Conservation (phyloP, 2,329 filamentous ascomycete species). For the Sarocladium brachiariae region DNA sequence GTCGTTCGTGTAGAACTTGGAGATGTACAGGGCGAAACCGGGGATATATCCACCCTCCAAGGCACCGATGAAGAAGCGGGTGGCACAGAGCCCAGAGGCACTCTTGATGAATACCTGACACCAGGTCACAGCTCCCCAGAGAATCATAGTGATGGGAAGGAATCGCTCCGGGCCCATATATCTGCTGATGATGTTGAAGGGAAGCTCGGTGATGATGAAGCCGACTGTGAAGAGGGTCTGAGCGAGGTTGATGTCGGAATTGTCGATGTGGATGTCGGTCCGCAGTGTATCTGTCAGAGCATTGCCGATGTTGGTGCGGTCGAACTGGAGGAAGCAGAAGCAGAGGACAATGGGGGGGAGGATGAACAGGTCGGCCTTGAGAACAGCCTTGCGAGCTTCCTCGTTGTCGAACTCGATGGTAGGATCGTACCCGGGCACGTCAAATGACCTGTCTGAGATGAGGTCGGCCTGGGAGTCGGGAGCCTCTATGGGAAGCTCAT, state of each 20-base stretch:
- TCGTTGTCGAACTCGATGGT: constrained; percentile 11
- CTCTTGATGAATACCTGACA: constrained; percentile 22
- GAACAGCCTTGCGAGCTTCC: constrained; percentile 14
- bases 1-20: constrained; percentile 22
- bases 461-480: constrained; percentile 4
- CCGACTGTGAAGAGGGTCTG: constrained; percentile 43
- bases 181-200: constrained; percentile 23
- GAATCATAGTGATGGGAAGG: constrained; percentile 22
- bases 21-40: constrained; percentile 24
- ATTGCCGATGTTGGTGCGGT: constrained; percentile 37
- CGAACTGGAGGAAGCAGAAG: constrained; percentile 27
- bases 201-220: constrained; percentile 37
- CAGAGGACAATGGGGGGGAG: constrained; percentile 24
- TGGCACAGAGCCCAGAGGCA: constrained; percentile 17
- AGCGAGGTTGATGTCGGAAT: constrained; percentile 44
- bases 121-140: constrained; percentile 24
- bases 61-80: constrained; percentile 22
- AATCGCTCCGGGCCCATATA: constrained; percentile 21
- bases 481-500: not conserved
- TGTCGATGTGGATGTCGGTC: constrained; percentile 39
- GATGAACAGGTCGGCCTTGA: constrained; percentile 22
- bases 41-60: constrained; percentile 27
- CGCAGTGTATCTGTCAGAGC: constrained; percentile 45
- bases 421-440: constrained; percentile 20
- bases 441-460: constrained; percentile 13